Evolutionary conservation across 1,284 basidiomycete species (phyloP).

Genomic region (Ceratobasidium sp.): DNA sequence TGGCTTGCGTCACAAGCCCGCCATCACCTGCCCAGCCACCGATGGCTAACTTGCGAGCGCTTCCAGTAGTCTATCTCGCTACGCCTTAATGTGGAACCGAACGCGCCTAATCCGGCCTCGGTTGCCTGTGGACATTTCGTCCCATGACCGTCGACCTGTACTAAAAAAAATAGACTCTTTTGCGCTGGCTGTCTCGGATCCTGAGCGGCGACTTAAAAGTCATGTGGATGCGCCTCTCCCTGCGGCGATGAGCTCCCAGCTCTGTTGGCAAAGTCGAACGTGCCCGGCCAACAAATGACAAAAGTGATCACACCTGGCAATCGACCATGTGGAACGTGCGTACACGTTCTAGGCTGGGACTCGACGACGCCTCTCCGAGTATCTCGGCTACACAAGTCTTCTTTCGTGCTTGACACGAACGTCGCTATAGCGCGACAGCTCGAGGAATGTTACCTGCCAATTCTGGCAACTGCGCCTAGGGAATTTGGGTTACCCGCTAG

Average conservation of each 20-base stretch:
- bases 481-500: too few species aligned
- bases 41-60: background rate
- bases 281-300: conserved; percentile 3
- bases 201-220: conserved; percentile 1
- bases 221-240: background rate
- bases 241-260: background rate
- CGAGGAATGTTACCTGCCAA: too few species aligned
- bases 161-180: conserved; percentile 3
- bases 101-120: background rate
- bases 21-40: background rate
- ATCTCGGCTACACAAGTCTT: too few species aligned
- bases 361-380: too few species aligned
- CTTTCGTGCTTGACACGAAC: too few species aligned
- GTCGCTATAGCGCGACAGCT: too few species aligned
- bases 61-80: background rate
- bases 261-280: conserved; percentile 6
- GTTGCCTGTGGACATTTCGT: background rate
- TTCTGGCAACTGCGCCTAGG: too few species aligned
- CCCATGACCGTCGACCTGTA: background rate
- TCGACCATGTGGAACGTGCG: too few species aligned
- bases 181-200: background rate
- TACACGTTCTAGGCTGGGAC: too few species aligned
- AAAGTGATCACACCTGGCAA: too few species aligned
- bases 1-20: background rate
- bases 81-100: background rate